A percentile compares a stretch with the other conserved stretches of the same genome.
Evolutionary conservation across 129 eudicot genomes (phyloP).

Genomic region (Sambucus nigra): DNA sequence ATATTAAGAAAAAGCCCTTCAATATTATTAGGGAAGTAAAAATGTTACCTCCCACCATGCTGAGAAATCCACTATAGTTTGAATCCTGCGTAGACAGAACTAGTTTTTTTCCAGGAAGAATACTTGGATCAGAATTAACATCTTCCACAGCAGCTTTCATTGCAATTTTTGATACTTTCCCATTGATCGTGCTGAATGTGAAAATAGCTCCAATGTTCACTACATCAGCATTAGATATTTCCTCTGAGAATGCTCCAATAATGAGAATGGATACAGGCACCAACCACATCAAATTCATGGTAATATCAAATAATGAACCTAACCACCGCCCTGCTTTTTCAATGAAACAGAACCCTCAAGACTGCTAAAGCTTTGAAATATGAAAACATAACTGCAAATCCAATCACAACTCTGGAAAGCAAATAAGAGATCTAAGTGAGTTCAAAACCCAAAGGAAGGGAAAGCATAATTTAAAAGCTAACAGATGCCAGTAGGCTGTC

Average conservation of each 20-base stretch:
- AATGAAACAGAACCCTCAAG: neutral
- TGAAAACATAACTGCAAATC: too few species aligned
- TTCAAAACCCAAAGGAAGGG: neutral
- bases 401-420: neutral
- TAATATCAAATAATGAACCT: slow-evolving; percentile 1
- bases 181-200: slow-evolving; percentile 34
- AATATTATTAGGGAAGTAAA: neutral
- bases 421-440: neutral
- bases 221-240: slow-evolving; percentile 13
- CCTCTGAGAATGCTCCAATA: slow-evolving; percentile 17
- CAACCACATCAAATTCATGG: slow-evolving; percentile 26
- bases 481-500: neutral
- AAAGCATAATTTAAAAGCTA: neutral
- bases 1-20: neutral
- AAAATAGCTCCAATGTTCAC: slow-evolving; percentile 77
- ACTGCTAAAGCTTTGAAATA: neutral
- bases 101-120: slow-evolving; percentile 48
- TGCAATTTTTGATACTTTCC: slow-evolving; percentile 54
- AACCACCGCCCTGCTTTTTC: neutral
- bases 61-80: slow-evolving; percentile 65
- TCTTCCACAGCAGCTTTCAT: slow-evolving; percentile 84
- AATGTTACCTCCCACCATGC: slow-evolving; percentile 74
- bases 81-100: slow-evolving; percentile 55
- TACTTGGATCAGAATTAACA: slow-evolving; percentile 59
- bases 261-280: slow-evolving; percentile 13